Percentiles rank a stretch among this genome's conserved stretches.
Evolutionary conservation across 164 flowering plant species (phyloP).

Genomic region (Liquidambar formosana): DNA sequence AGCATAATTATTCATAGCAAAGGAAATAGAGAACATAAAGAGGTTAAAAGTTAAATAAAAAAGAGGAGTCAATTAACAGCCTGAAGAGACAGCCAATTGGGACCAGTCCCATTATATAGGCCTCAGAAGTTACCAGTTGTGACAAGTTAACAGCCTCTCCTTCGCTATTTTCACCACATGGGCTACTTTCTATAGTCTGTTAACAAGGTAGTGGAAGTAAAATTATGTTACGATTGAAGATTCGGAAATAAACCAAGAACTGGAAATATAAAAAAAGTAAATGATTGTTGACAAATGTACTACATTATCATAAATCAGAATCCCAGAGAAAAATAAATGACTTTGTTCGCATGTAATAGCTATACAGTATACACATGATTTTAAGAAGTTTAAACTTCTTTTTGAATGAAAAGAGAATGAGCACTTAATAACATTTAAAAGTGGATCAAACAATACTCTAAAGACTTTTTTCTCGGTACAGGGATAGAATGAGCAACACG

Average conservation of each 20-base stretch:
- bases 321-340: not conserved
- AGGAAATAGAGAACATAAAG: not conserved
- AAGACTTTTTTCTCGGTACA: not conserved
- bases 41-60: not conserved
- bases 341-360: too few species aligned
- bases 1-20: not conserved
- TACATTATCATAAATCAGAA: not conserved
- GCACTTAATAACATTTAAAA: not conserved
- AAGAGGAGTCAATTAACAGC: not conserved
- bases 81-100: not conserved
- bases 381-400: too few species aligned
- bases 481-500: not conserved
- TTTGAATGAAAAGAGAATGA: not conserved
- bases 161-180: conserved; percentile 77
- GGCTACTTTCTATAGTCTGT: conserved; percentile 96
- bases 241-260: not conserved
- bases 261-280: not conserved
- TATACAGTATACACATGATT: too few species aligned
- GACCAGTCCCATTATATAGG: not conserved
- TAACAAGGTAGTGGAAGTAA: conserved; percentile 14
- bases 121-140: conserved; percentile 67
- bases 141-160: conserved; percentile 91
- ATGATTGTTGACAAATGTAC: not conserved
- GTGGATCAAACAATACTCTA: not conserved
- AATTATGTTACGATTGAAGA: not conserved